phyloP scores from a whole-genome alignment of 1,284 basidiomycete species.

The Malassezia globosa region DNA sequence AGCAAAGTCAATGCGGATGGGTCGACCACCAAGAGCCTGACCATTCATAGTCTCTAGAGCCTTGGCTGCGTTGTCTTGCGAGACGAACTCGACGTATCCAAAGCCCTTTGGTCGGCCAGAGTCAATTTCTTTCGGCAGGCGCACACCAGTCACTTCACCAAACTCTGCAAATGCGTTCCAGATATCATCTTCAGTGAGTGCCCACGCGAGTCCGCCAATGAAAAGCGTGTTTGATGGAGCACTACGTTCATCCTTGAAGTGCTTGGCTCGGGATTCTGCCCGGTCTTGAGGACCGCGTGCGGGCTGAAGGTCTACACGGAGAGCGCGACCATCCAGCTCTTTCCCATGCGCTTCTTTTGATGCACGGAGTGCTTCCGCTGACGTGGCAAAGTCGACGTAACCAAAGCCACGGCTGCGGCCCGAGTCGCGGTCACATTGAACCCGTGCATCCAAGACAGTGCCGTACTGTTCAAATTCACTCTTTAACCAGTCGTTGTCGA shows the following conservation, averaged over 20 bases:
- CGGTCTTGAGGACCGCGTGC: conserved; percentile 55
- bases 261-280: conserved; percentile 62
- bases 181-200: conserved; percentile 67
- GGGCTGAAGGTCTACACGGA: conserved; percentile 73
- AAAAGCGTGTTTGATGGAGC: conserved; percentile 70
- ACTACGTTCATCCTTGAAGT: conserved; percentile 55
- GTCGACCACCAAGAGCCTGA: conserved; percentile 69
- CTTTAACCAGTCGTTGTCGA: conserved; percentile 90
- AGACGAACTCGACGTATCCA: conserved; percentile 87
- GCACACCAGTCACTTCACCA: conserved; percentile 76
- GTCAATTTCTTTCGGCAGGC: conserved; percentile 86
- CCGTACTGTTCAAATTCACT: conserved; percentile 82
- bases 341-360: conserved; percentile 61
- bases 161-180: conserved; percentile 87
- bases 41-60: conserved; percentile 63
- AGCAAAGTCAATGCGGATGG: conserved; percentile 76
- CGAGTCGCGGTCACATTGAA: conserved; percentile 79
- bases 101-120: conserved; percentile 86
- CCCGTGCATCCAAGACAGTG: conserved; percentile 71
- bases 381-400: conserved; percentile 70
- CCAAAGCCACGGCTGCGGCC: conserved; percentile 57
- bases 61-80: conserved; percentile 67
- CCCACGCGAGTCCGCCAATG: conserved; percentile 79
- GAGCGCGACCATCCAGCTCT: conserved; percentile 79
- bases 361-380: conserved; percentile 53